phyloP scores from a whole-genome alignment of 2,329 filamentous ascomycete genomes.

The Colletotrichum coccodes region DNA sequence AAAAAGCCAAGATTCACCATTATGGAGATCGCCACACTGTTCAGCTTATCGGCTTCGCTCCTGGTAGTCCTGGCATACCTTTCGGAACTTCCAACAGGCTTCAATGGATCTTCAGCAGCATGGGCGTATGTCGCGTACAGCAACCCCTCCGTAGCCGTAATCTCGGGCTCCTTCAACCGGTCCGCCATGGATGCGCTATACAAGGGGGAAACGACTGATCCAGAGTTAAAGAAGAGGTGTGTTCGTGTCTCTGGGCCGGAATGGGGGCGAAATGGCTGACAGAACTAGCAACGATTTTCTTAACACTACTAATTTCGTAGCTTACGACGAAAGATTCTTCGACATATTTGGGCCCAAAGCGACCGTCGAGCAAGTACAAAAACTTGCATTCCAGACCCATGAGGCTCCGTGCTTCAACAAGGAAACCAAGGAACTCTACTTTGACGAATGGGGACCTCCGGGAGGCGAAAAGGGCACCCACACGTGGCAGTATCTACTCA shows the following conservation, averaged over 20 bases:
- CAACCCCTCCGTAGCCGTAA: neutral
- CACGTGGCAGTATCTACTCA: constrained; percentile 12
- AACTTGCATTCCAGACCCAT: neutral
- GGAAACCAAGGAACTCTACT: constrained; percentile 3
- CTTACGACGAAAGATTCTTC: too few relatives aligned
- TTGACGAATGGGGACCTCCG: constrained; percentile 14
- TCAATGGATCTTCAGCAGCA: neutral
- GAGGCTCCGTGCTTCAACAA: constrained; percentile 7
- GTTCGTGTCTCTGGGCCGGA: neutral
- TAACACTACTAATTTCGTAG: too few relatives aligned
- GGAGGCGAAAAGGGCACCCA: constrained; percentile 4
- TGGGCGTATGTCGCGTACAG: constrained; percentile 7
- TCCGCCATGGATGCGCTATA: neutral
- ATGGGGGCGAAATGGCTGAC: too few relatives aligned
- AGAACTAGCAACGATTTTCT: too few relatives aligned
- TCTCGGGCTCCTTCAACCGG: neutral
- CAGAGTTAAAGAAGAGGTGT: neutral
- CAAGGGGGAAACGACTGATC: neutral
- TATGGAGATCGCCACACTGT: neutral
- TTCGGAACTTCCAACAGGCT: neutral
- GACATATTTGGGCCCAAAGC: neutral
- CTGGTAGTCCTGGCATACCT: neutral
- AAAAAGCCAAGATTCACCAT: neutral
- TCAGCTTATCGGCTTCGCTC: neutral
- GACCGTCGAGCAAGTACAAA: neutral